Conservation (phyloP, 2,329 filamentous ascomycete genomes). For the Colletotrichum spaethianum region DNA sequence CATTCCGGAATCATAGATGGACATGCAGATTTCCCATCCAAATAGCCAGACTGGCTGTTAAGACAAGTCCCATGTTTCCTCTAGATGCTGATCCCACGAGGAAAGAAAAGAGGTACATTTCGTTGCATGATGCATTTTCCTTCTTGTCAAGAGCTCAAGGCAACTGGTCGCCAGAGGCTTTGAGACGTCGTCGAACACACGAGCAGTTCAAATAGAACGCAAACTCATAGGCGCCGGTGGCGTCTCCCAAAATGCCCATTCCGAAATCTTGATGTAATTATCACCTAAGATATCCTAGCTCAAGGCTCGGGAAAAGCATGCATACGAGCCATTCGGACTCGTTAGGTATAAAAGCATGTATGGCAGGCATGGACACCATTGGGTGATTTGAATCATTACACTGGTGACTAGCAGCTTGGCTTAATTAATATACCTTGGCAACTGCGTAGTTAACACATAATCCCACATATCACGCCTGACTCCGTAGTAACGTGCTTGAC, state of each 20-base stretch:
- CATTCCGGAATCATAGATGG: not conserved
- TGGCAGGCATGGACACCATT: not conserved
- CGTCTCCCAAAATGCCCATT: not conserved
- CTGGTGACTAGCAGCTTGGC: not conserved
- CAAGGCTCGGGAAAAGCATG: not conserved
- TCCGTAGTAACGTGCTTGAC: not conserved
- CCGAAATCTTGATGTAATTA: too few relatives aligned
- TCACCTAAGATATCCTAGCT: not conserved
- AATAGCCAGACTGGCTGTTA: rapidly evolving
- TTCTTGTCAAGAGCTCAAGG: too few relatives aligned
- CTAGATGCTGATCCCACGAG: rapidly evolving
- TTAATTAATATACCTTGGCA: not conserved
- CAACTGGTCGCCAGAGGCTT: not conserved
- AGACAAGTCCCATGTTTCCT: rapidly evolving
- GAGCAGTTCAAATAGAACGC: too few relatives aligned
- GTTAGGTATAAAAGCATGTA: not conserved
- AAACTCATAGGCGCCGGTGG: not conserved
- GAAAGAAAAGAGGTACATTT: not conserved
- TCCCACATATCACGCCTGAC: not conserved
- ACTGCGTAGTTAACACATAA: not conserved
- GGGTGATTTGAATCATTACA: not conserved
- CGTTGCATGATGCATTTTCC: not conserved
- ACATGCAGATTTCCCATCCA: not conserved
- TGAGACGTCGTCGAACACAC: too few relatives aligned
- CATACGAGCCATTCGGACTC: not conserved